These are phyloP conservation scores for Penicillium paxilli DNA, from an alignment of 495 filamentous ascomycete species.

Conservation along the genomic window DNA sequence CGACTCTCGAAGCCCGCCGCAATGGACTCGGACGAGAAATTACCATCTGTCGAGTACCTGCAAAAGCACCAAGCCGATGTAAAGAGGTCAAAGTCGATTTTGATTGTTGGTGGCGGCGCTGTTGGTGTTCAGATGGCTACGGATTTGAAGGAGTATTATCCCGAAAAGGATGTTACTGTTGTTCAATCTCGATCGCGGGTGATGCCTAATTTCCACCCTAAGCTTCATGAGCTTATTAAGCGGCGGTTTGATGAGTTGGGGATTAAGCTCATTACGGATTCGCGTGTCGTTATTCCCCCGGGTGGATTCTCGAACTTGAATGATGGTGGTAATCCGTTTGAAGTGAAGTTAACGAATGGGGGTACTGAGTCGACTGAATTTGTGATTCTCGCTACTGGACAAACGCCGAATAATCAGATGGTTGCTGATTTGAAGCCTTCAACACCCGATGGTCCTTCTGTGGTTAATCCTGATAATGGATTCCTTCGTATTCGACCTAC, in stretches of 20 bases:
- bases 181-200: slow-evolving; percentile 56
- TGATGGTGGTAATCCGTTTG: slow-evolving; percentile 25
- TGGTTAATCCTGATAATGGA: slow-evolving; percentile 49
- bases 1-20: slow-evolving; percentile 44
- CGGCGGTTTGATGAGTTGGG: slow-evolving; percentile 41
- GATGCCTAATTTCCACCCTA: slow-evolving; percentile 52
- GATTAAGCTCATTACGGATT: slow-evolving; percentile 36
- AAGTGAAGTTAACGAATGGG: slow-evolving; percentile 37
- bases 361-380: slow-evolving; percentile 34
- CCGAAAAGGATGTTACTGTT: slow-evolving; percentile 56
- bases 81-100: slow-evolving; percentile 42
- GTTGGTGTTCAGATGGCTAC: slow-evolving; percentile 62
- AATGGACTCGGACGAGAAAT: slow-evolving; percentile 48
- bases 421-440: slow-evolving; percentile 42
- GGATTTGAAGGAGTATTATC: slow-evolving; percentile 59
- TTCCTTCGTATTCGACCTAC: slow-evolving; percentile 56
- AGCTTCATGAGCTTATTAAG: slow-evolving; percentile 48
- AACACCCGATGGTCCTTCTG: slow-evolving; percentile 17
- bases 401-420: slow-evolving; percentile 55
- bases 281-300: slow-evolving; percentile 31
- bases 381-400: slow-evolving; percentile 56
- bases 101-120: slow-evolving; percentile 61
- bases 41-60: slow-evolving; percentile 37
- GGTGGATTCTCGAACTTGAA: slow-evolving; percentile 32
- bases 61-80: slow-evolving; percentile 38